Base-by-base conservation (phyloP, 2,329 filamentous ascomycete genomes). In the Leptographium lundbergii region DNA sequence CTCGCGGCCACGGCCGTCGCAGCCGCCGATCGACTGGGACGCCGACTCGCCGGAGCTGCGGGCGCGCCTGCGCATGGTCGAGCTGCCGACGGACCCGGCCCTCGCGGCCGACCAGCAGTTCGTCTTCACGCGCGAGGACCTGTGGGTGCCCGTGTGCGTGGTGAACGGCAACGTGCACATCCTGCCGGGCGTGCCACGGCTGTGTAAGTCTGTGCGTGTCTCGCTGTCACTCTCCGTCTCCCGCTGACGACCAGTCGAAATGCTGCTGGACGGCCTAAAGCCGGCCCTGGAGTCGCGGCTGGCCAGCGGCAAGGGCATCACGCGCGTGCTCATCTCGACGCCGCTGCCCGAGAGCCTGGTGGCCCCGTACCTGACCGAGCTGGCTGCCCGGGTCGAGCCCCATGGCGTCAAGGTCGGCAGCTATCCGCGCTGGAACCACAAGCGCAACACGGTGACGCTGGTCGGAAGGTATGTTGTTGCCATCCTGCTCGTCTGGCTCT, bases 131-230 rank as follows among this genome's bases (percentile, higher is more conserved):
- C 77, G 80, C 11, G 87, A 95, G 2, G 85, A 91, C 57, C 75
- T 95, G 25, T 97, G 94, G 94, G 91, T 97, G 47, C 94, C 94
- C 0, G 81, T 97, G 55, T 80, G 82, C 22, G 85, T 95, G 5
- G 89, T 96, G 19, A 96, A 96, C 68, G 89, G 89, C 56, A 99
- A 99, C 68, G 75, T 97, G 5, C 89, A 97, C 71, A 94, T 97
- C 61, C 77, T 97, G 2, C 94, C 94, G 0, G 94, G 94, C 0
- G 87, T 97, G 19, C 94, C 94, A 0, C 79, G 84, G 57, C 75
- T 97, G 1, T 99, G 82, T 80, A 69, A 69, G 79, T 69, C 29
- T 13, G 34, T 10, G 14, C n/a, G 34, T 10, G 14, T 10, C 19
- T n/a, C n/a, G 7, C 29, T 36, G n/a, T 27, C 19, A 2, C 19